Conservation (phyloP, 2,329 filamentous ascomycete genomes). For the Lasiodiplodia sp. region DNA sequence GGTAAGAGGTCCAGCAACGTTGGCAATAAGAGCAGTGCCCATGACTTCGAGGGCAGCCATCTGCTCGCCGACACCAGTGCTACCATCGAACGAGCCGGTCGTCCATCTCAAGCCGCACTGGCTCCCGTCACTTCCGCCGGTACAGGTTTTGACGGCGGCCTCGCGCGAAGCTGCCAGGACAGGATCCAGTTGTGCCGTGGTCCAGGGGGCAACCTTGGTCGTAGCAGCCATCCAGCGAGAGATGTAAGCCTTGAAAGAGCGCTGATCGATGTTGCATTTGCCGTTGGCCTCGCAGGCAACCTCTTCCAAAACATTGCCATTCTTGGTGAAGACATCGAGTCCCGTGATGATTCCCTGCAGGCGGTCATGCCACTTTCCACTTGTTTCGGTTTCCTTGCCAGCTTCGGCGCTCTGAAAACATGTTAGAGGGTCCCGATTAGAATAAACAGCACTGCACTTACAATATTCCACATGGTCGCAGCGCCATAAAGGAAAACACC, state of each 20-base stretch:
- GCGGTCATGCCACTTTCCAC: slow-evolving; percentile 29
- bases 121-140: slow-evolving; percentile 54
- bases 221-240: slow-evolving; percentile 53
- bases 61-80: slow-evolving; percentile 63
- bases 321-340: slow-evolving; percentile 53
- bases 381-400: slow-evolving; percentile 21
- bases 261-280: slow-evolving; percentile 57
- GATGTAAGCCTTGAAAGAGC: slow-evolving; percentile 55
- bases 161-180: slow-evolving; percentile 62
- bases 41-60: slow-evolving; percentile 66
- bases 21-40: slow-evolving; percentile 46
- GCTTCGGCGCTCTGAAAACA: slow-evolving; percentile 21
- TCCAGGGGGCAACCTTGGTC: slow-evolving; percentile 49
- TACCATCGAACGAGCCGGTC: slow-evolving; percentile 54
- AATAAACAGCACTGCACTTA: slow-evolving; percentile 39
- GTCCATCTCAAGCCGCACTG: slow-evolving; percentile 57
- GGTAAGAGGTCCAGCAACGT: slow-evolving; percentile 43
- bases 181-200: slow-evolving; percentile 53
- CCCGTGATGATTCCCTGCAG: slow-evolving; percentile 45
- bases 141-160: slow-evolving; percentile 64
- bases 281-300: slow-evolving; percentile 54
- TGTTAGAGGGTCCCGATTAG: background rate
- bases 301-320: slow-evolving; percentile 53
- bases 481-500: slow-evolving; percentile 56
- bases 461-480: slow-evolving; percentile 57